Base-by-base conservation (phyloP, 148 eudicot genomes). In the Dianthus caryophyllus region DNA sequence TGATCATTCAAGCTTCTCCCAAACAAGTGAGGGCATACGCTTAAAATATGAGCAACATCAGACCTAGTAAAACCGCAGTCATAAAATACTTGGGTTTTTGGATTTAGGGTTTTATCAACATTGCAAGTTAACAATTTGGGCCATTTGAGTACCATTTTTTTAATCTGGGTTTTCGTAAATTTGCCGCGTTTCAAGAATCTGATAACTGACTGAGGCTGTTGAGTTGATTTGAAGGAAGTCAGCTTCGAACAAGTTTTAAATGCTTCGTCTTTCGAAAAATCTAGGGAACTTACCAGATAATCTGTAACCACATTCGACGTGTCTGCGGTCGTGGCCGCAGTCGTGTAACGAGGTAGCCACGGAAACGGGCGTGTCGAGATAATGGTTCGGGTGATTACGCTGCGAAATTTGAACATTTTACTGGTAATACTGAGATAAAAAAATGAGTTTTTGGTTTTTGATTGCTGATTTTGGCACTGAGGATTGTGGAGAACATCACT, bases 31-130 rank as follows among this genome's bases (percentile, higher is more conserved):
- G 77, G 77, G 17, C 52, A 24, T 2, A 4, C 0, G 26, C 63
- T 61, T 15, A 81, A 31, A 18, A 69, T 47, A 31, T 24, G 30
- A 21, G 50, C 69, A 24, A 81, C 39, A 6, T 65, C 73, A 27
- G 61, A 30, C 50, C 79, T 77, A 65, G 77, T 51, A 26, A 77
- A 43, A 1, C 84, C 79, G 2, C 77, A 11, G 0, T 47, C 64
- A 47, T 52, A 50, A 9, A 81, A 69, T 67, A 56, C 71, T 58
- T 68, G 55, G 22, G 75, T 17, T 66, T 81, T 81, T 44, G 84
- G 84, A 30, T 64, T 66, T 30, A 78, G 81, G 77, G 79, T 77
- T 71, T 46, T 60, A 43, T 75, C 69, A 13, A 72, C 76, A 26
- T 68, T 47, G 51, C 1, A 48, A 25, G 46, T 22, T 13, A 81